Base-by-base conservation (phyloP, 257 asterid genomes). In the Avicennia marina region DNA sequence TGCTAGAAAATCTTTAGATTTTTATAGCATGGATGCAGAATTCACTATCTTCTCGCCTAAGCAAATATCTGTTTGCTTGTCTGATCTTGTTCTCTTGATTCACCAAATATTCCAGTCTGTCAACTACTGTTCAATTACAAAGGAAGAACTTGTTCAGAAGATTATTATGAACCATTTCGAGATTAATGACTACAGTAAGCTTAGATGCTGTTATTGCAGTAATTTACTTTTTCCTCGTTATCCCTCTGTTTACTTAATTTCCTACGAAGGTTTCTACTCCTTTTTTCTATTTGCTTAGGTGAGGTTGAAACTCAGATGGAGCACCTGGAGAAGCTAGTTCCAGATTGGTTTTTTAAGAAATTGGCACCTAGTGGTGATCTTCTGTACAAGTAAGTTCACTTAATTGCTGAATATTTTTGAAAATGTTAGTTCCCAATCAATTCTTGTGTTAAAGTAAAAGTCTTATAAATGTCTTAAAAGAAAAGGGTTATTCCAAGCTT, bases 131-230 rank as follows among this genome's bases (percentile, higher is more conserved):
- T 79, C 95, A 10, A 79, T 90, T 40, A 90, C 98, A 6, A 87
- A 85, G 78, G 94, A 79, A 64, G 95, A 90, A 65, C 98, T 90
- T 45, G 63, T 85, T 79, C 96, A 84, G 66, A 90, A 90, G 82
- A 83, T 87, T 61, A 70, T 81, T 29, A 75, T 85, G 90, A 68
- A 76, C 77, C 72, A 70, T 68, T 75, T 70, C 40, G 89, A 80
- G 72, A 64, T 77, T 49, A 86, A 81, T 22, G 86, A 80, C 62
- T 68, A 27, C 56, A 54, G 96, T 90, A 77, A 60, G 88, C 54
- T 58, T 46, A 25, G 53, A 43, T 43, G 40, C 59, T 49, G 31
- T 61, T n/a, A 52, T 47, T 18, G 55, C 22, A 11, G 51, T 57
- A n/a, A n/a, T 58, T 33, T 49, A 51, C 48, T 22, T n/a, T 48